Evolutionary conservation across 2,329 filamentous ascomycete genomes (phyloP).

Genomic region (Aspergillus flavus): DNA sequence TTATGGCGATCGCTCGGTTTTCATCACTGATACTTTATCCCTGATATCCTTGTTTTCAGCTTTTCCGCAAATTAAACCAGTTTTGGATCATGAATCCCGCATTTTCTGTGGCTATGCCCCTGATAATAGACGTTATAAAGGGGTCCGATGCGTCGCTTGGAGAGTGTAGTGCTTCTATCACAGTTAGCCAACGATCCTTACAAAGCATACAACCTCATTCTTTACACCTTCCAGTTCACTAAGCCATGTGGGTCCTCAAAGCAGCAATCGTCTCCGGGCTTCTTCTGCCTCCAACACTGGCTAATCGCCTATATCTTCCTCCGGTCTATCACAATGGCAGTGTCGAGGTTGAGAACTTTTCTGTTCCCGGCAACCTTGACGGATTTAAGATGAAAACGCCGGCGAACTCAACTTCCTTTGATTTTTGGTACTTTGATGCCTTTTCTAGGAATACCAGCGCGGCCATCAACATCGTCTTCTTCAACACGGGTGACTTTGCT

Average conservation of each 20-base stretch:
- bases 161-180: not conserved
- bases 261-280: not conserved
- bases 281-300: not conserved
- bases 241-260: not conserved
- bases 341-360: not conserved
- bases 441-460: conserved; percentile 29
- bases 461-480: conserved; percentile 38
- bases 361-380: not conserved
- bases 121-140: not conserved
- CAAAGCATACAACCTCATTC: not conserved
- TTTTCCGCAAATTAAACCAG: not conserved
- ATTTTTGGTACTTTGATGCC: conserved; percentile 48
- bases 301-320: not conserved
- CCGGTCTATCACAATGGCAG: not conserved
- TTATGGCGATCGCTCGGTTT: not conserved
- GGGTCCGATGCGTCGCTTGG: not conserved
- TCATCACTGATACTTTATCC: too few species aligned
- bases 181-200: not conserved
- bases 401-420: conserved; percentile 20
- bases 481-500: conserved; percentile 38
- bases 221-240: not conserved
- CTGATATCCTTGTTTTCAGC: too few species aligned
- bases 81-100: not conserved
- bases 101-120: not conserved
- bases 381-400: not conserved